These are phyloP conservation scores for Mycena capillaripes DNA, from an alignment of 768 basidiomycete species.

Conservation along the genomic window DNA sequence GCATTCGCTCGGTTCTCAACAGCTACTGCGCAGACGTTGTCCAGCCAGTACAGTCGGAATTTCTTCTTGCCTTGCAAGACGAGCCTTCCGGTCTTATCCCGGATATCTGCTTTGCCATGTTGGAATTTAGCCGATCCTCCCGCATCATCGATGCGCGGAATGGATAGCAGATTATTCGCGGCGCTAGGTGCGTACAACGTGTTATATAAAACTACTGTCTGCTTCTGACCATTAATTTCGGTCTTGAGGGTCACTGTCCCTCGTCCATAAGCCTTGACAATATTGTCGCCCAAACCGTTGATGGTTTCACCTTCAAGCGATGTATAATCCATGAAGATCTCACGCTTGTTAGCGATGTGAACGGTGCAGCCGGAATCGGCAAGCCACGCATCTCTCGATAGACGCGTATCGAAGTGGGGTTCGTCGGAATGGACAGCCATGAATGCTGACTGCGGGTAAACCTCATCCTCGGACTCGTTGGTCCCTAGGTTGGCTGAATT, in stretches of 20 bases:
- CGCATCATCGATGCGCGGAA: conserved; percentile 13
- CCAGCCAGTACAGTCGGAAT: conserved; percentile 20
- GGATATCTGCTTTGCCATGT: neutral
- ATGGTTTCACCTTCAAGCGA: conserved; percentile 1
- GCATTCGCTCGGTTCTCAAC: conserved; percentile 4
- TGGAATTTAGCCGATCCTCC: neutral
- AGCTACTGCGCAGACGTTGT: neutral
- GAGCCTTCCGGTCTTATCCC: neutral
- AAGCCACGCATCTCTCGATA: neutral
- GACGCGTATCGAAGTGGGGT: conserved; percentile 13
- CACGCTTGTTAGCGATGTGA: conserved; percentile 3
- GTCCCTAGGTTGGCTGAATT: conserved; percentile 9
- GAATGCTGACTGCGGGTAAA: neutral
- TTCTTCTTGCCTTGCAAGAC: conserved; percentile 14
- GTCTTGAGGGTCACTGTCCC: conserved; percentile 7
- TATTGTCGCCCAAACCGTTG: conserved; percentile 2
- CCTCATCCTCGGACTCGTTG: neutral
- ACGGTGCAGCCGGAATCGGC: too few relatives aligned
- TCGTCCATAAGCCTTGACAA: conserved; percentile 5
- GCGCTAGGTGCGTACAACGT: conserved; percentile 22
- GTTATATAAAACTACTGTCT: neutral
- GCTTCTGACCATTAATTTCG: conserved; percentile 7
- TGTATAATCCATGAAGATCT: conserved; percentile 9
- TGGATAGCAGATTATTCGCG: conserved; percentile 15
- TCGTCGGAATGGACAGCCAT: neutral